Evolutionary conservation across 345 rosid species (phyloP).

Genomic region (Abelmoschus esculentus): DNA sequence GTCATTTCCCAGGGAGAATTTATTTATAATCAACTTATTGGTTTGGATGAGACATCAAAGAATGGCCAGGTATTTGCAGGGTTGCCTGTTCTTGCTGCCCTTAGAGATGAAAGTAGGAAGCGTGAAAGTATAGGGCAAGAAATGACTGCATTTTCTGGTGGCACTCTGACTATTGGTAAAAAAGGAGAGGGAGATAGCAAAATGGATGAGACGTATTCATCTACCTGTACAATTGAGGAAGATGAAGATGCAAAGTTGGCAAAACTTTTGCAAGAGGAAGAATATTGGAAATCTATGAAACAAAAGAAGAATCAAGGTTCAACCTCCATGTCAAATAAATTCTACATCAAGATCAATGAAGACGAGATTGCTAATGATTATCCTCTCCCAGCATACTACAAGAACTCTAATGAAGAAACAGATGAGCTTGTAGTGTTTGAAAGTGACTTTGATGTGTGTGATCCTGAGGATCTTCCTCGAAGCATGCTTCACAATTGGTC

Average conservation of each 20-base stretch:
- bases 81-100: slow-evolving; percentile 45
- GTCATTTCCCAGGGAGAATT: slow-evolving; percentile 66
- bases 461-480: slow-evolving; percentile 50
- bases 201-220: slow-evolving; percentile 7
- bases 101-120: slow-evolving; percentile 42
- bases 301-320: slow-evolving; percentile 37
- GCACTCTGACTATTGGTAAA: slow-evolving; percentile 34
- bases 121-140: slow-evolving; percentile 19
- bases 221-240: slow-evolving; percentile 28
- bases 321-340: slow-evolving; percentile 36
- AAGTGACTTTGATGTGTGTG: slow-evolving; percentile 25
- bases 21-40: slow-evolving; percentile 50
- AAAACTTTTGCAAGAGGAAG: slow-evolving; percentile 64
- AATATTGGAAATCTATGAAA: slow-evolving; percentile 50
- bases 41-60: slow-evolving; percentile 54
- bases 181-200: slow-evolving; percentile 20
- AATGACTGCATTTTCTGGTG: slow-evolving; percentile 19
- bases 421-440: slow-evolving; percentile 56
- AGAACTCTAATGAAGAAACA: slow-evolving; percentile 44
- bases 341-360: slow-evolving; percentile 70
- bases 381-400: slow-evolving; percentile 76
- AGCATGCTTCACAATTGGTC: slow-evolving; percentile 78
- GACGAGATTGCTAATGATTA: slow-evolving; percentile 81
- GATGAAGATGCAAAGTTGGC: slow-evolving; percentile 62
- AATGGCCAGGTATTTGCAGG: slow-evolving; percentile 33